Evolutionary conservation across 208 protist species (phyloP).

Genomic region (Endotrypanum monterogeii): DNA sequence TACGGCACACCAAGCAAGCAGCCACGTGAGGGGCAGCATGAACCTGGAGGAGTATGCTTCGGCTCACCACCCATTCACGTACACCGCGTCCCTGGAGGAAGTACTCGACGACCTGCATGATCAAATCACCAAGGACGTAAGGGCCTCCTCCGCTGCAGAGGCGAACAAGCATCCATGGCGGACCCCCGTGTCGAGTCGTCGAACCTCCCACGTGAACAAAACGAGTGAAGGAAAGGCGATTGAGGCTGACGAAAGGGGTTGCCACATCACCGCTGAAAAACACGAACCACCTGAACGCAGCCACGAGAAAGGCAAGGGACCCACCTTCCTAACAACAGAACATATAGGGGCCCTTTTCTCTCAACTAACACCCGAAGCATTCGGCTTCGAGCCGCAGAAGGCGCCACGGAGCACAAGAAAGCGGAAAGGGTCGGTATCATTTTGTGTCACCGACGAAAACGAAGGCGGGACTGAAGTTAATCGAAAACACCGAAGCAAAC

Average conservation of each 20-base stretch:
- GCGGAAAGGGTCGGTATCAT: constrained; percentile 27
- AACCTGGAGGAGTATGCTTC: constrained; percentile 24
- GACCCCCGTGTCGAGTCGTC: neutral
- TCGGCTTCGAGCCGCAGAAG: constrained; percentile 25
- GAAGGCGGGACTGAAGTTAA: neutral
- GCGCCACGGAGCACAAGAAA: constrained; percentile 2
- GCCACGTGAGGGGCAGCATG: constrained; percentile 12
- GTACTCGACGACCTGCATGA: constrained; percentile 26
- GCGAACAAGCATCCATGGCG: neutral
- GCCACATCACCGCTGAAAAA: neutral
- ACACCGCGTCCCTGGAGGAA: constrained; percentile 37
- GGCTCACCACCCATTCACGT: constrained; percentile 28
- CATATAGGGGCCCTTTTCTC: constrained; percentile 43
- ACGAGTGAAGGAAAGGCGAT: neutral
- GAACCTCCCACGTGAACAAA: neutral
- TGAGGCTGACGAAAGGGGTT: no score
- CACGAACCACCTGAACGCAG: neutral
- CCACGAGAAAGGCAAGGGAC: neutral
- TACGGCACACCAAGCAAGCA: neutral
- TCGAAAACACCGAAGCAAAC: neutral
- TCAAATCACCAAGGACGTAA: constrained; percentile 18
- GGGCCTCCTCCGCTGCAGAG: neutral
- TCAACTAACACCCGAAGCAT: constrained; percentile 48
- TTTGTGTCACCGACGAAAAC: neutral
- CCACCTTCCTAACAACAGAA: constrained; percentile 31